These are phyloP conservation scores for Talaromyces wortmannii DNA, from an alignment of 495 filamentous ascomycete genomes.

Conservation along the genomic window DNA sequence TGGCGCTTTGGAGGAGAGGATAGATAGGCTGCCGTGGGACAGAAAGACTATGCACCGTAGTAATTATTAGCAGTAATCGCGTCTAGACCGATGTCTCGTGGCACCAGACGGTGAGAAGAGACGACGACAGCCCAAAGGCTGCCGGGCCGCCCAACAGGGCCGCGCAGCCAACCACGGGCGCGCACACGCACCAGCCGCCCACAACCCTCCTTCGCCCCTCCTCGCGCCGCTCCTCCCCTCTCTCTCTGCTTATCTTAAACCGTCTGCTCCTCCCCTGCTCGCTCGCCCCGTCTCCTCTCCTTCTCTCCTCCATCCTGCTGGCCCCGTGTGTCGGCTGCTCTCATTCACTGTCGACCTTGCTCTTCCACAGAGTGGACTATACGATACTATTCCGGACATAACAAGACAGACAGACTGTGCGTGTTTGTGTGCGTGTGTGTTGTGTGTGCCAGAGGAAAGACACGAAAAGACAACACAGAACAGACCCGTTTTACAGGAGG, in stretches of 20 bases:
- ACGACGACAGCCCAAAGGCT: not conserved
- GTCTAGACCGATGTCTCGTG: not conserved
- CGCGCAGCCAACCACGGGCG: not conserved
- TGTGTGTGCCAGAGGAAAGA: no score
- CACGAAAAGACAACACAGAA: no score
- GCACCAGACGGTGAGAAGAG: not conserved
- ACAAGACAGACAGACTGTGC: no score
- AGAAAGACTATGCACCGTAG: not conserved
- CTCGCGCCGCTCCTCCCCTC: not conserved
- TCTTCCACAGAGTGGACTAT: not conserved
- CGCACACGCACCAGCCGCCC: not conserved
- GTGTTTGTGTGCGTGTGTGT: no score
- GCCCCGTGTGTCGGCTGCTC: not conserved
- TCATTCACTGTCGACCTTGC: no score
- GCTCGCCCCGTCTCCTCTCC: not conserved
- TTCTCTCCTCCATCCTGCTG: constrained; percentile 3
- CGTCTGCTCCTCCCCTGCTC: constrained; percentile 8
- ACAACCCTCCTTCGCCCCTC: constrained; percentile 1
- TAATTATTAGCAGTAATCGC: not conserved
- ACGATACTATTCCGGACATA: not conserved
- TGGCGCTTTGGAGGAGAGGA: no score
- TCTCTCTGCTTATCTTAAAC: constrained; percentile 1
- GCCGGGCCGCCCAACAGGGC: not conserved
- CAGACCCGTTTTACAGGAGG: not conserved
- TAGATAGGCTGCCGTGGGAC: not conserved